phyloP scores from a whole-genome alignment of 1,284 basidiomycete genomes.

The Pyrrhoderma lamaoense region DNA sequence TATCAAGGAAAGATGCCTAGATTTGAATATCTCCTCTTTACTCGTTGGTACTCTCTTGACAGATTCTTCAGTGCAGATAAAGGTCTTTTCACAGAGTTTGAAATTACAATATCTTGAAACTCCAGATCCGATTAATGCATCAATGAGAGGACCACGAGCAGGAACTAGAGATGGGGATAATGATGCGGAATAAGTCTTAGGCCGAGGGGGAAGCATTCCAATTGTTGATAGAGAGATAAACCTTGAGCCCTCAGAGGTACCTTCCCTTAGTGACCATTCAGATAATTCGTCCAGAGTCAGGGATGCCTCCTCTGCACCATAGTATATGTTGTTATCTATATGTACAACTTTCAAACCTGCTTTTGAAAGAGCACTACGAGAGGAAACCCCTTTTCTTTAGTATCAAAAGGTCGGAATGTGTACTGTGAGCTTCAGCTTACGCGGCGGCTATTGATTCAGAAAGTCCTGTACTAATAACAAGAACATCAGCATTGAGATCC shows the following conservation, averaged over 20 bases:
- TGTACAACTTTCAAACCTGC: slow-evolving; percentile 84
- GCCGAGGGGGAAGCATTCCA: slow-evolving; percentile 31
- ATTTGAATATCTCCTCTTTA: slow-evolving; percentile 94
- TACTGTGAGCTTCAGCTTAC: slow-evolving; percentile 47
- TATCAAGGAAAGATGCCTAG: slow-evolving; percentile 66
- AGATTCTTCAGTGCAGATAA: slow-evolving; percentile 42
- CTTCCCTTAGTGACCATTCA: slow-evolving; percentile 50
- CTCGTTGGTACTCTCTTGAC: slow-evolving; percentile 74
- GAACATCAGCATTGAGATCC: slow-evolving; percentile 28
- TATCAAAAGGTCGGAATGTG: slow-evolving; percentile 5
- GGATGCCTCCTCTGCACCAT: slow-evolving; percentile 79
- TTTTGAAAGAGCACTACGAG: slow-evolving; percentile 73
- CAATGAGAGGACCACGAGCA: slow-evolving; percentile 73
- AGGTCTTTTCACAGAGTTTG: slow-evolving; percentile 74
- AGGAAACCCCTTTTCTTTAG: not conserved
- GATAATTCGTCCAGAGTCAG: slow-evolving; percentile 76
- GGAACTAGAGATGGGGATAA: slow-evolving; percentile 80
- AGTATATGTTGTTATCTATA: slow-evolving; percentile 79
- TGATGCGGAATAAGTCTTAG: slow-evolving; percentile 80
- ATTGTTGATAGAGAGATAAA: slow-evolving; percentile 27
- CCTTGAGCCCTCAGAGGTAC: slow-evolving; percentile 25
- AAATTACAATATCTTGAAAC: slow-evolving; percentile 90
- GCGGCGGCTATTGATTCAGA: slow-evolving; percentile 84
- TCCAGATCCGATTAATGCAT: slow-evolving; percentile 75
- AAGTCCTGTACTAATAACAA: slow-evolving; percentile 84